Evolutionary conservation across 352 stramenopile genomes (phyloP), one percentile per base, ranked within the genome.

Genomic region (Peronospora farinosa): DNA sequence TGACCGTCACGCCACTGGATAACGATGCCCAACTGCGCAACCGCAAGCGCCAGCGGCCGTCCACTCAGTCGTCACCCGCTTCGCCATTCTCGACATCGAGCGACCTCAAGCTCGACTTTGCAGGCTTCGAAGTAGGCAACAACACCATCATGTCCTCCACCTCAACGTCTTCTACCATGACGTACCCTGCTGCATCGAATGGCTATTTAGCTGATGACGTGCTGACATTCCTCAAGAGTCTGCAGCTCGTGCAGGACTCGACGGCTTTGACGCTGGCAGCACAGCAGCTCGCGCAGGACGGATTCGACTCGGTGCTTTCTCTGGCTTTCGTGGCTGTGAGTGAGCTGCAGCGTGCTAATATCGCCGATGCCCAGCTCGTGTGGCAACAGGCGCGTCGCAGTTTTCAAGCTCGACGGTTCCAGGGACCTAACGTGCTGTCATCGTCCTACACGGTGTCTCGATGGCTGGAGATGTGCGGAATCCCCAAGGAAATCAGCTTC

Each of bases 61-160:
- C 48, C 4, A 25, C 37, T 3, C 33, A 55, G 7, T 40, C 48
- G n/a, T 61, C 56, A 12, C 40, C 59, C 13, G 44, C 53, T 17
- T 39, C 45, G 40, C 47, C 58, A 2, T 68, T 61, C 41, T 25
- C 54, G 4, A 63, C 57, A 36, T 68, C 78, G 35, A 69, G 65
- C 5, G 70, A 82, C 48, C 67, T 88, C 40, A 80, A 88, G 44
- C 57, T 88, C 40, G 75, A 77, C 57, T 84, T 81, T 49, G 63
- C 68, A 16, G 72, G 72, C 45, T 78, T 77, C 31, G 60, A 80
- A 33, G 52, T 76, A 15, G 65, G 56, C 27, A 36, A 19, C 40
- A 63, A 45, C 42, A 54, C 30, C 42, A 42, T 47, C 33, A 32
- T 60, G 23, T 19, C 41, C 25, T 57, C 56, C 30, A 27, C 39